Percentiles rank a stretch among this genome's conserved stretches.
phyloP scores from a whole-genome alignment of 495 filamentous ascomycete genomes.

The Aspergillus hancockii region DNA sequence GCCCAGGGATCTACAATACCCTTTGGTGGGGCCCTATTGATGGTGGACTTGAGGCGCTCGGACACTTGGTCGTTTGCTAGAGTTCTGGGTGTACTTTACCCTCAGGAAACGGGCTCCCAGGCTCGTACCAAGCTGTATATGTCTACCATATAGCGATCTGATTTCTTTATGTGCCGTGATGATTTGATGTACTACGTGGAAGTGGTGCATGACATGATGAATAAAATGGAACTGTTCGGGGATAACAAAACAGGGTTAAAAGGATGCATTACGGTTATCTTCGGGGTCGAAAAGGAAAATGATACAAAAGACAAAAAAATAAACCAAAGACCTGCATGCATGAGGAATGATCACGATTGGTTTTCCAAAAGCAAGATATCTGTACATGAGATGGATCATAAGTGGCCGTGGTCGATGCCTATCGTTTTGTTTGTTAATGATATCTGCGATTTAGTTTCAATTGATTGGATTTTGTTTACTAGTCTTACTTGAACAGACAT shows the following conservation, averaged over 20 bases:
- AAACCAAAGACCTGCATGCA: conserved; percentile 17
- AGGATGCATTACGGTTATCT: conserved; percentile 1
- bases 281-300: not conserved
- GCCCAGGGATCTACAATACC: not conserved
- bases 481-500: too few relatives aligned
- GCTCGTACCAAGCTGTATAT: not conserved
- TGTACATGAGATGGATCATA: conserved; percentile 36
- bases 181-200: conserved; percentile 10
- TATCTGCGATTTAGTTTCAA: conserved; percentile 11
- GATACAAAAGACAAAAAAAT: not conserved
- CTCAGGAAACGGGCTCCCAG: not conserved
- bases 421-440: conserved; percentile 17
- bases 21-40: not conserved
- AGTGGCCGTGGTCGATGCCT: conserved; percentile 30
- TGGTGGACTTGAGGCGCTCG: not conserved
- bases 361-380: conserved; percentile 27
- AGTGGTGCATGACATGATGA: conserved; percentile 9
- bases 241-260: not conserved
- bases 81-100: not conserved
- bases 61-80: not conserved
- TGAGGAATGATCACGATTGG: conserved; percentile 33
- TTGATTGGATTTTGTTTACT: conserved; percentile 3
- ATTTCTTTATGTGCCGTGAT: conserved; percentile 11
- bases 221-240: not conserved
- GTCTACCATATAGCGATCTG: conserved; percentile 8